A percentile compares a stretch with the other conserved stretches of the same genome.
Evolutionary conservation across 257 asterid genomes (phyloP).

Genomic region (Fraxinus cuspidata): DNA sequence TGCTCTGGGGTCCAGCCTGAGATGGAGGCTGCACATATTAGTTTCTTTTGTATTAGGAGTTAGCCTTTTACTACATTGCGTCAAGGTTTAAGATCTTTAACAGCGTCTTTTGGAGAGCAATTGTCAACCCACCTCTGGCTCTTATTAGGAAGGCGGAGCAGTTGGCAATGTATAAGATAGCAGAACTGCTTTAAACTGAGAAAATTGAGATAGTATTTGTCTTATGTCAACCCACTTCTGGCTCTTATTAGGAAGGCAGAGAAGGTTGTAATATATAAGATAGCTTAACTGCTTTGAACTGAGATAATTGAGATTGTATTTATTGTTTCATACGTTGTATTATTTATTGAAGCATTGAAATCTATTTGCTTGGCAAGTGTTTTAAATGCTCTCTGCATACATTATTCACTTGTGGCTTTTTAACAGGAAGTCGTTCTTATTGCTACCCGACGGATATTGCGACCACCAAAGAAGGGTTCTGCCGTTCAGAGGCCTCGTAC

Average conservation of each 20-base stretch:
- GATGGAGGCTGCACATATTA: not conserved
- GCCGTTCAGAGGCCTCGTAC: conserved; percentile 69
- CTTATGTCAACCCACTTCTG: not conserved
- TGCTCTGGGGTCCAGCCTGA: not conserved
- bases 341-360: not conserved
- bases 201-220: not conserved
- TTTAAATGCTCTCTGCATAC: not conserved
- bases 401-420: not conserved
- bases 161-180: not conserved
- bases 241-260: not conserved
- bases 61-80: not conserved
- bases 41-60: not conserved
- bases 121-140: not conserved
- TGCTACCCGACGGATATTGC: conserved; percentile 75
- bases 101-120: not conserved
- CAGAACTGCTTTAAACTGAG: not conserved
- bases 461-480: conserved; percentile 81
- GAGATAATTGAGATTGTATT: not conserved
- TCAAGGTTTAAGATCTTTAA: not conserved
- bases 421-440: conserved; percentile 74
- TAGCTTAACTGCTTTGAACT: not conserved
- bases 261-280: not conserved
- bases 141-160: not conserved
- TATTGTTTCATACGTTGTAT: not conserved
- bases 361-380: not conserved